Evolutionary conservation across 1,139 yeast species (phyloP).

Genomic region (Hansenula lynferdii): DNA sequence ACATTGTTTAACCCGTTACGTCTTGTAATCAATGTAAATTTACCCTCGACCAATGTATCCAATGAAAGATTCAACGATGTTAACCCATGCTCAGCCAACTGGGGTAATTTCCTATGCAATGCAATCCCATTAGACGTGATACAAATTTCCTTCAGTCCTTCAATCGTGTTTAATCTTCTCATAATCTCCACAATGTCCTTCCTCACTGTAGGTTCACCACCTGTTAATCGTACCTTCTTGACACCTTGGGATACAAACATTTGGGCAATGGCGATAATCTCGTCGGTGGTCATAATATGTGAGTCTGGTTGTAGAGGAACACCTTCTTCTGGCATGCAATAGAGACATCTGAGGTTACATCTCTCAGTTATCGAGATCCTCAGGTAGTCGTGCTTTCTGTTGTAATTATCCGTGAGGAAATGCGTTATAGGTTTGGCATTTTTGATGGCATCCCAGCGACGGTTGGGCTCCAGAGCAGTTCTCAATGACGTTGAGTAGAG

Average conservation of each 20-base stretch:
- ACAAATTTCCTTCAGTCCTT: slow-evolving; percentile 40
- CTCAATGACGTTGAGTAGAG: not conserved
- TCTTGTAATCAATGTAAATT: slow-evolving; percentile 41
- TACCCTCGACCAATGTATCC: slow-evolving; percentile 45
- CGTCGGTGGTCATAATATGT: slow-evolving; percentile 34
- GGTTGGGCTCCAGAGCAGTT: not conserved
- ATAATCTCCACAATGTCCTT: slow-evolving; percentile 41
- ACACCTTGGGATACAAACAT: slow-evolving; percentile 43
- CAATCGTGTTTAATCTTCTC: slow-evolving; percentile 28
- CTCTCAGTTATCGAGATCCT: slow-evolving; percentile 46
- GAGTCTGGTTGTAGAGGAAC: slow-evolving; percentile 37
- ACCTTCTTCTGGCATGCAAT: slow-evolving; percentile 54
- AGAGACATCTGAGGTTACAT: slow-evolving; percentile 45
- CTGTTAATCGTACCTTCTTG: slow-evolving; percentile 42
- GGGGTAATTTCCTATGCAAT: slow-evolving; percentile 38
- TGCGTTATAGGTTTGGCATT: slow-evolving; percentile 32
- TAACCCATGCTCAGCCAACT: slow-evolving; percentile 34
- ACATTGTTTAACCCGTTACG: slow-evolving; percentile 43
- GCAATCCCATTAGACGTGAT: slow-evolving; percentile 48
- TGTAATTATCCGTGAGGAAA: slow-evolving; percentile 38
- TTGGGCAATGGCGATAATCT: slow-evolving; percentile 35
- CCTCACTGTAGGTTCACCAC: slow-evolving; percentile 51
- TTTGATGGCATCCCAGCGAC: slow-evolving; percentile 17
- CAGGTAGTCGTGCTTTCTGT: slow-evolving; percentile 40
- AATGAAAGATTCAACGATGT: slow-evolving; percentile 41